A percentile compares a stretch with the other conserved stretches of the same genome.
phyloP scores from a whole-genome alignment of 192 early-diverging fungal species.

The Nowakowskiella sp. region DNA sequence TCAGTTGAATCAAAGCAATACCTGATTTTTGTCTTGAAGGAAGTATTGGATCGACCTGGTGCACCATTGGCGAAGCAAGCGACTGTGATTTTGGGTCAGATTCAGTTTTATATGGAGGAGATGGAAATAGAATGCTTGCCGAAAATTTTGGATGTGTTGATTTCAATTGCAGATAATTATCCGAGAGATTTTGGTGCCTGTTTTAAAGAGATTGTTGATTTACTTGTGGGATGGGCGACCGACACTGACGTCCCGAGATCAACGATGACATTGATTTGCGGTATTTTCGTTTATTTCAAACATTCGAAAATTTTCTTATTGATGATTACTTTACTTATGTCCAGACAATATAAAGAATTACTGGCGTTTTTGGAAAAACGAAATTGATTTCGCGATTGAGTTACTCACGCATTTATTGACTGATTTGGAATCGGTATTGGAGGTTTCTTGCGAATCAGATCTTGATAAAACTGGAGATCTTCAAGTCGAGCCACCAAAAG shows the following conservation, averaged over 20 bases:
- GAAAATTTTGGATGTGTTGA: slow-evolving; percentile 25
- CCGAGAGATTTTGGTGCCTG: slow-evolving; percentile 16
- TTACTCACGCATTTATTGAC: slow-evolving; percentile 40
- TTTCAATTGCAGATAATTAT: slow-evolving; percentile 20
- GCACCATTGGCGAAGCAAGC: too few species aligned
- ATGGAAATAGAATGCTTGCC: slow-evolving; percentile 30
- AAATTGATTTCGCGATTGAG: slow-evolving; percentile 41
- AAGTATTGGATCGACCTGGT: too few species aligned
- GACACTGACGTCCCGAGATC: slow-evolving; percentile 36
- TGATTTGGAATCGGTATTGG: slow-evolving; percentile 36
- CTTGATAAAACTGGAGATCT: neutral
- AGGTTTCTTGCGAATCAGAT: slow-evolving; percentile 9
- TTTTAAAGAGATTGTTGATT: slow-evolving; percentile 49
- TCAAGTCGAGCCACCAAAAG: too few species aligned
- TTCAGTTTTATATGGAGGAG: too few species aligned
- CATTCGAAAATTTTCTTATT: neutral
- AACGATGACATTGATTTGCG: slow-evolving; percentile 34
- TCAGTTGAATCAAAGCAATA: too few species aligned
- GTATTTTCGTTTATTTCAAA: slow-evolving; percentile 17
- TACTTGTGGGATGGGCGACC: slow-evolving; percentile 63
- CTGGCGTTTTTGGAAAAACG: slow-evolving; percentile 34
- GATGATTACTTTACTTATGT: slow-evolving; percentile 5
- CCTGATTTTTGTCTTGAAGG: too few species aligned
- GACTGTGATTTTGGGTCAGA: too few species aligned
- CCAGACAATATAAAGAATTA: slow-evolving; percentile 36